Evolutionary conservation across 1,284 basidiomycete species (phyloP), one percentile per base, ranked within the genome.

Genomic region (Tausonia pullulans): DNA sequence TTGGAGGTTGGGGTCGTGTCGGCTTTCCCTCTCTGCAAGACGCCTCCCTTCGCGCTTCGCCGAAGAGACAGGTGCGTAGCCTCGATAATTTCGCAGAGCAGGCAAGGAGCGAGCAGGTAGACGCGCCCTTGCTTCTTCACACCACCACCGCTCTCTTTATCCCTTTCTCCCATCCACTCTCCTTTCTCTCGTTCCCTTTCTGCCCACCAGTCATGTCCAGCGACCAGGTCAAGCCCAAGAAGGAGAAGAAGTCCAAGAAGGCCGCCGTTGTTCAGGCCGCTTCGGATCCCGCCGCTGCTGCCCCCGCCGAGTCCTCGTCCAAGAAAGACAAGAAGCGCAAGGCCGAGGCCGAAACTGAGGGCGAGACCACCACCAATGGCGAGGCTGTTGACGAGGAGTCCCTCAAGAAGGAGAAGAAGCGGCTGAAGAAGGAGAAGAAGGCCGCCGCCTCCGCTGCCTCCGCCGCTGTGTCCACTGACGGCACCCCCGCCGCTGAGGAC

Each of bases 351-450:
- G 64, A 51, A 43, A 58, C 66, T 9, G 64, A 60, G 41, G 69
- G 69, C 65, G 67, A 75, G 70, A 74, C 62, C 64, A 10, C 54
- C 49, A 10, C 66, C 48, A 40, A 58, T 55, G 14, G 59, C 58
- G 16, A 66, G 57, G 52, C 65, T 62, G 9, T 61, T 64, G 45
- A 61, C 64, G 51, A 66, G 8, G 53, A 56, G 5, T 56, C 60
- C 60, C 56, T 67, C 40, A 63, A 63, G 53, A 70, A 69, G 67
- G 66, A 75, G 70, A 74, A 72, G 51, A 75, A 76, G 71, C 77
- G 74, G 71, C 68, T 69, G 59, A 74, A 74, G 59, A 65, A 58
- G 50, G 66, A 67, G 46, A 62, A 75, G 69, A 76, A 76, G 69
- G 70, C 71, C 60, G 70, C 70, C 51, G 71, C 71, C 61, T 70